Evolutionary conservation across 371 early-diverging fungal species (phyloP).

Genomic region (Apophysomyces elegans): DNA sequence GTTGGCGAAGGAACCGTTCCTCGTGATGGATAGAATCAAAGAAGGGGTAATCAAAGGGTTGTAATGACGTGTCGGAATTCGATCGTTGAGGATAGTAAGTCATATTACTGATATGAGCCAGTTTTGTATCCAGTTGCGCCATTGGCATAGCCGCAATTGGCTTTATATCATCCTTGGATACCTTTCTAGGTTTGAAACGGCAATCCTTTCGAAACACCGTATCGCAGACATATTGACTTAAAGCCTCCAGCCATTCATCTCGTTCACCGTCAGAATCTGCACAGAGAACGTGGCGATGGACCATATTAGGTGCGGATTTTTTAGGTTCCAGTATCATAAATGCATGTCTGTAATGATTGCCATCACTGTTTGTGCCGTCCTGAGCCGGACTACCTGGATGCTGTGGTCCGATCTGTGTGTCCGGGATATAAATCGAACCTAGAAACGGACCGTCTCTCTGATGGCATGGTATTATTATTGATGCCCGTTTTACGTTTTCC

Average conservation of each 20-base stretch:
- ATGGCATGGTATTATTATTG: not conserved
- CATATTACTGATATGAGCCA: constrained; percentile 3
- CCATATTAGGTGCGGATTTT: constrained; percentile 60
- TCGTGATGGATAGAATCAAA: not conserved
- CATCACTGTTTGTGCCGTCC: constrained; percentile 34
- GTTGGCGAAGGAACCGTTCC: constrained; percentile 6
- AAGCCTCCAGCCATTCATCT: constrained; percentile 83
- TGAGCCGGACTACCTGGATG: constrained; percentile 23
- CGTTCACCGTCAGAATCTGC: constrained; percentile 87
- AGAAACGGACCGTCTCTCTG: constrained; percentile 62
- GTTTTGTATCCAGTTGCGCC: constrained; percentile 13
- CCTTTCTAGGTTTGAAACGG: constrained; percentile 12
- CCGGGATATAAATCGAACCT: constrained; percentile 55
- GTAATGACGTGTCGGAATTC: constrained; percentile 27
- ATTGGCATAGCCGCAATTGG: constrained; percentile 21
- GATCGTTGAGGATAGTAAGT: constrained; percentile 27
- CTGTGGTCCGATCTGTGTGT: constrained; percentile 61
- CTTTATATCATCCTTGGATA: constrained; percentile 28
- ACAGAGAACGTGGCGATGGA: constrained; percentile 78
- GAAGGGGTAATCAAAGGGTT: constrained; percentile 4
- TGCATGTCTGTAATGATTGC: constrained; percentile 70
- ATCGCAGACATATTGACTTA: constrained; percentile 51
- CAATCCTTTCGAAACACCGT: constrained; percentile 15
- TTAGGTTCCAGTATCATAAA: constrained; percentile 79
- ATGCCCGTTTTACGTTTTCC: too few relatives aligned